Evolutionary conservation across 345 rosid genomes (phyloP).

Genomic region (Aquilaria sinensis): DNA sequence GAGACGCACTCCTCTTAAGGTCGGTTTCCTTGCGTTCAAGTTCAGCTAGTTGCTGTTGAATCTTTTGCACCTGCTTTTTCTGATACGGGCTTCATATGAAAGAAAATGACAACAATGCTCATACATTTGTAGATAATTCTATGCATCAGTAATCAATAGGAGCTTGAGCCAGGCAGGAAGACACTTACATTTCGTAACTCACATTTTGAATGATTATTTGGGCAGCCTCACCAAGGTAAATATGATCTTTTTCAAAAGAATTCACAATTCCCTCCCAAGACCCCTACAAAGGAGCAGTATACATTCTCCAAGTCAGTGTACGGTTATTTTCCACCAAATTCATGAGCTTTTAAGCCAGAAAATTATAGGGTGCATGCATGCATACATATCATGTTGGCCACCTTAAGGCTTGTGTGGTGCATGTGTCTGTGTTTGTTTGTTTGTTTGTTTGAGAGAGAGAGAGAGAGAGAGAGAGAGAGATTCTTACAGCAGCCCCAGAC

Average conservation of each 20-base stretch:
- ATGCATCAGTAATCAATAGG: conserved; percentile 4
- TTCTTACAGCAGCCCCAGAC: conserved; percentile 88
- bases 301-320: neutral
- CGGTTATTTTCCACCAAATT: no score
- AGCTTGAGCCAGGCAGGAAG: conserved; percentile 2
- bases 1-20: conserved; percentile 72
- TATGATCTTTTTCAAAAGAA: conserved; percentile 75
- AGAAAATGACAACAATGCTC: neutral
- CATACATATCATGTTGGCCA: no score
- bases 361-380: neutral
- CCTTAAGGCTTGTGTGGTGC: neutral
- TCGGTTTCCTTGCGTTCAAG: conserved; percentile 94
- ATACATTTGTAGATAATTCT: neutral
- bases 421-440: neutral
- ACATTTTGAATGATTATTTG: conserved; percentile 86
- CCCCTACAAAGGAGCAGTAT: conserved; percentile 40
- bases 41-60: conserved; percentile 83
- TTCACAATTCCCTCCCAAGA: conserved; percentile 84
- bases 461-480: conserved; percentile 8
- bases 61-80: conserved; percentile 93
- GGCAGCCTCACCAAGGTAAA: conserved; percentile 95
- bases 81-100: conserved; percentile 65
- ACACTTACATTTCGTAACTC: conserved; percentile 87
- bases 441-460: neutral
- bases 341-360: no score